Base-by-base conservation (phyloP, 768 basidiomycete species). In the Lentinula guzmanii region DNA sequence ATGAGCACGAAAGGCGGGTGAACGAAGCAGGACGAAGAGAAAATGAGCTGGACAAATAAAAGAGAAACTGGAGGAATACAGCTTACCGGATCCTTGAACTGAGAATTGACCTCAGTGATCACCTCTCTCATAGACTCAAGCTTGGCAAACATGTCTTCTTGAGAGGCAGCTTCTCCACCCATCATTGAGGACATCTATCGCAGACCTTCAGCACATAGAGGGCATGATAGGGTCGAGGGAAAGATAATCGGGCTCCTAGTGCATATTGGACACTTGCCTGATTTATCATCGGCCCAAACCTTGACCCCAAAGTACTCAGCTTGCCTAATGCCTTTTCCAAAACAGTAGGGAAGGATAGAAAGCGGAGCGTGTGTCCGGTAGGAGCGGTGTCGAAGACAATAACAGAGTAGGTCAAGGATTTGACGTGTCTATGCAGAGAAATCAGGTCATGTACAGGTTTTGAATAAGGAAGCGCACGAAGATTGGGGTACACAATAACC, bases 361-460 rank as follows among this genome's bases (percentile, higher is more conserved):
- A 99, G 46, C 97, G 93, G 5, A 98, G 84, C 0, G 97, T 99
- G 75, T 99, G 97, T 0, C 97, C 97, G 3, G 97, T 99, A 2
- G 97, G 97, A 39, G 97, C 97, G 1, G 97, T 99, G 71, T 99
- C 97, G 71, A 99, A 99, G 39, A 99, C 95, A 71, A 99, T 98
- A 62, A 97, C 95, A n/a, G 94, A 96, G 80, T 95, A 99, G 75
- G 98, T 88, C 95, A 99, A 98, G 18, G 96, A 98, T 76, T 99
- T 98, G 75, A 99, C 97, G 73, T 99, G 96, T 73, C 95, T 98
- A 68, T 5, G 59, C 8, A 13, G 31, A 54, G 52, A 11, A 55
- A 50, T 63, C 63, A n/a, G 55, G 35, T 48, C 34, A 5, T 5
- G 34, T 41, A n/a, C 31, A 45, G 51, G 21, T 13, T 33, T 60